Evolutionary conservation across 257 asterid species (phyloP).

Genomic region (Solanum ossicruentum): DNA sequence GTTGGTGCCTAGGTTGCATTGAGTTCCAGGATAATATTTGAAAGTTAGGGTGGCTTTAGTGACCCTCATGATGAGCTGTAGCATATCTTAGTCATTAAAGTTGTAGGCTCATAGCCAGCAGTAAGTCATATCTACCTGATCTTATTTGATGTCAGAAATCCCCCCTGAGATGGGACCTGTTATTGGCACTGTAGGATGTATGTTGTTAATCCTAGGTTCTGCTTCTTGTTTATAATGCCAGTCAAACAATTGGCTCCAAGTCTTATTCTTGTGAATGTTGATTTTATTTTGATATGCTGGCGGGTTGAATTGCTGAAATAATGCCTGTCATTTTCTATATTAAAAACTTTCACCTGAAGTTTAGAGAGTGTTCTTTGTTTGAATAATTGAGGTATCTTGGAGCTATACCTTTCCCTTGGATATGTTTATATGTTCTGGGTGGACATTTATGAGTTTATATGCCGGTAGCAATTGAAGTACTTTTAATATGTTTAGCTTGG

Average conservation of each 20-base stretch:
- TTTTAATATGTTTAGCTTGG: neutral
- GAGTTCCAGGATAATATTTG: neutral
- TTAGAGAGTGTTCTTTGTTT: neutral
- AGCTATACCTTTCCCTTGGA: neutral
- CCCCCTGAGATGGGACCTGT: neutral
- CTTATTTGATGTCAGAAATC: neutral
- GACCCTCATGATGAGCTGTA: neutral
- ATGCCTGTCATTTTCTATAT: neutral
- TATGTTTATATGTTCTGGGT: neutral
- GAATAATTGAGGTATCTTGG: neutral
- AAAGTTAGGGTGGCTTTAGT: neutral
- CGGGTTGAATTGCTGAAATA: neutral
- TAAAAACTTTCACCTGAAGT: neutral
- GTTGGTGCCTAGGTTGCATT: neutral
- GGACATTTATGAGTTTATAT: neutral
- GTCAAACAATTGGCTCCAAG: neutral
- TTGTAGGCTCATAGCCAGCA: neutral
- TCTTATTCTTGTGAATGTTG: neutral
- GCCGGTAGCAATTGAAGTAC: neutral
- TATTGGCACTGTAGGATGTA: neutral
- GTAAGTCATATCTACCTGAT: neutral
- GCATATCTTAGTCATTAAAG: neutral
- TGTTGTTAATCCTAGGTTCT: neutral
- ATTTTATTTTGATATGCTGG: neutral
- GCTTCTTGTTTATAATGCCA: neutral